Conservation (phyloP, 2,329 filamentous ascomycete species). For the Sporothrix globosa region DNA sequence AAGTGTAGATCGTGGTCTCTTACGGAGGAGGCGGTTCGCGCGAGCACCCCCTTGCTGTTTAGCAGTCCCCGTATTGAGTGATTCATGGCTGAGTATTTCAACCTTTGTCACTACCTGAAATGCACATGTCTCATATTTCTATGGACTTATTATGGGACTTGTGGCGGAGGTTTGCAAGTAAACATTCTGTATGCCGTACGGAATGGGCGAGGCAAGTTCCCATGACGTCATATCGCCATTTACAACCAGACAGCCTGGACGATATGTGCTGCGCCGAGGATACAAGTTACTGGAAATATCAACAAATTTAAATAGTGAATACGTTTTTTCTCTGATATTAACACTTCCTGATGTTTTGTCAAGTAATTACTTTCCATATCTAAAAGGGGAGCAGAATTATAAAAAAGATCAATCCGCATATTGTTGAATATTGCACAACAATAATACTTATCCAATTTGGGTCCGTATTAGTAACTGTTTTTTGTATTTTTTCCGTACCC, state of each 20-base stretch:
- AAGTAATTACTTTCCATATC: too few relatives aligned
- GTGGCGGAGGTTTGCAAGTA: background rate
- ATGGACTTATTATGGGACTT: background rate
- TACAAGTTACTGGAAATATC: background rate
- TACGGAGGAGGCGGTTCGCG: background rate
- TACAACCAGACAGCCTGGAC: background rate
- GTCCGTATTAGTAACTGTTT: too few relatives aligned
- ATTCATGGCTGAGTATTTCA: background rate
- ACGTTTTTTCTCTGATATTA: too few relatives aligned
- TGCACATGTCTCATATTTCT: background rate
- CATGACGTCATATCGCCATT: constrained; percentile 10
- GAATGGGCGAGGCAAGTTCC: background rate
- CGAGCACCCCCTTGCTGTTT: background rate
- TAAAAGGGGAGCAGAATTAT: too few relatives aligned
- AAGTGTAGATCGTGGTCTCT: background rate
- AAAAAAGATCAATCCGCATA: too few relatives aligned
- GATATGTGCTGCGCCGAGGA: background rate
- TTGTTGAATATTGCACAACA: too few relatives aligned
- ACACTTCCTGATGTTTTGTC: too few relatives aligned
- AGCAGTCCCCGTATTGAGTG: background rate
- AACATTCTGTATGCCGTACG: background rate
- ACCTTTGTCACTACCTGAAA: too few relatives aligned
- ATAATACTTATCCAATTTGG: too few relatives aligned
- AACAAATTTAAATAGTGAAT: too few relatives aligned
- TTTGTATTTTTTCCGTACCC: too few relatives aligned